phyloP scores from a whole-genome alignment of 495 filamentous ascomycete species.

The Talaromyces thailandensis region DNA sequence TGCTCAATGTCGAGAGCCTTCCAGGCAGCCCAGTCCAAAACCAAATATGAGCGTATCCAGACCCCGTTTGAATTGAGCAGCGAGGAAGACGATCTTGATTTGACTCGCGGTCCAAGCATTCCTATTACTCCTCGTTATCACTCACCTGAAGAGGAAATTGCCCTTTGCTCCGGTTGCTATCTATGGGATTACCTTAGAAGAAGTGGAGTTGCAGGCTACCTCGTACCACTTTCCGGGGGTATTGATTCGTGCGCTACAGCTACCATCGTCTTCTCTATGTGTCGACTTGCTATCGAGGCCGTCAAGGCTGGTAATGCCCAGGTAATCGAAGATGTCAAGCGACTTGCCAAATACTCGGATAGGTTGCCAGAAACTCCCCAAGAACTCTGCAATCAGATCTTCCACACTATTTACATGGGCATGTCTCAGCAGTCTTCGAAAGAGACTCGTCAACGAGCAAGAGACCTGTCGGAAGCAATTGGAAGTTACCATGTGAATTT shows the following conservation, averaged over 20 bases:
- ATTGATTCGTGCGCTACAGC: slow-evolving; percentile 57
- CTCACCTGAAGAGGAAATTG: slow-evolving; percentile 66
- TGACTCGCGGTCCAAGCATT: slow-evolving; percentile 29
- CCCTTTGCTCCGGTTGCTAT: slow-evolving; percentile 61
- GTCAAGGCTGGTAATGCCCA: slow-evolving; percentile 53
- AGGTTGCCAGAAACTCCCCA: slow-evolving; percentile 44
- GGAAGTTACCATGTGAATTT: slow-evolving; percentile 68
- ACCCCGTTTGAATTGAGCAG: slow-evolving; percentile 28
- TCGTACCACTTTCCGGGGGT: slow-evolving; percentile 58
- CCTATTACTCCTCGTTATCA: slow-evolving; percentile 44
- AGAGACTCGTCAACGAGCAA: slow-evolving; percentile 66
- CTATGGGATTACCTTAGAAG: slow-evolving; percentile 81
- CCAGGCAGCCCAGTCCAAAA: slow-evolving; percentile 40
- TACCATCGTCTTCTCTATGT: slow-evolving; percentile 71
- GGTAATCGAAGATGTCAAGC: slow-evolving; percentile 61
- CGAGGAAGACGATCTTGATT: slow-evolving; percentile 27
- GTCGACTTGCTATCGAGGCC: slow-evolving; percentile 59
- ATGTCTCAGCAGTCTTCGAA: slow-evolving; percentile 58
- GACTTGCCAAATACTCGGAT: slow-evolving; percentile 43
- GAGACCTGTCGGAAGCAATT: slow-evolving; percentile 57
- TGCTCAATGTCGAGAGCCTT: slow-evolving; percentile 42
- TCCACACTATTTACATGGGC: slow-evolving; percentile 77
- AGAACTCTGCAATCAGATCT: slow-evolving; percentile 56
- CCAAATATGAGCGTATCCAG: slow-evolving; percentile 34
- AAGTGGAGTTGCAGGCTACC: slow-evolving; percentile 50